Conservation (phyloP, 2,329 filamentous ascomycete genomes). For the Ustulina deusta region DNA sequence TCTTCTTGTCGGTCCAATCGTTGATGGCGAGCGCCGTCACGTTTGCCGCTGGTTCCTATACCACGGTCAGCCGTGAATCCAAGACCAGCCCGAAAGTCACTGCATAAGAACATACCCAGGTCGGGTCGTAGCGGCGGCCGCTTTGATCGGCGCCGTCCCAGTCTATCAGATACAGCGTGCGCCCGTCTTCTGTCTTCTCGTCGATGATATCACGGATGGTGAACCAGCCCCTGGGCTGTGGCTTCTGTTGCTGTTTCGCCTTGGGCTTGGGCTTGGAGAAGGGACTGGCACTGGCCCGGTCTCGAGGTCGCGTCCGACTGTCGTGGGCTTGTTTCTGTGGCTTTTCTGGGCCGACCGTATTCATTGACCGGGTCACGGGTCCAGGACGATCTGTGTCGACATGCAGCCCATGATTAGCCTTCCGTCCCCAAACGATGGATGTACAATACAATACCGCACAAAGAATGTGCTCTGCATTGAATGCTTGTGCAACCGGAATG, state of each 20-base stretch:
- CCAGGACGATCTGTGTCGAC: conserved; percentile 39
- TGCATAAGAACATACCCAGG: conserved; percentile 62
- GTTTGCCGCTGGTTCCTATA: conserved; percentile 47
- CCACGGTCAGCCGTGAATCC: conserved; percentile 26
- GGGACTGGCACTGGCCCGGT: conserved; percentile 14
- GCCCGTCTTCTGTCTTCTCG: conserved; percentile 51
- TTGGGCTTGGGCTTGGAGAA: conserved; percentile 18
- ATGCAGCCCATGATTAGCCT: conserved; percentile 43
- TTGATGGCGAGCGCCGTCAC: conserved; percentile 44
- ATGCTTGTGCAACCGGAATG: conserved; percentile 23
- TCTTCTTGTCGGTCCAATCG: conserved; percentile 45
- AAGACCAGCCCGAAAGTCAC: not conserved
- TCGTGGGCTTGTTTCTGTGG: conserved; percentile 26
- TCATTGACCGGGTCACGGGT: conserved; percentile 46
- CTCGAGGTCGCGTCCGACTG: conserved; percentile 21
- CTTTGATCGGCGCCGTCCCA: conserved; percentile 66
- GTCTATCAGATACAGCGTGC: conserved; percentile 63
- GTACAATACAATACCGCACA: not conserved
- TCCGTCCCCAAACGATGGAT: not conserved
- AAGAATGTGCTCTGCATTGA: not conserved
- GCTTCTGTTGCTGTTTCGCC: conserved; percentile 29
- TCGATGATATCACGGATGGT: conserved; percentile 54
- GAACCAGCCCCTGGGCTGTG: conserved; percentile 42
- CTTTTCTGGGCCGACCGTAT: conserved; percentile 30
- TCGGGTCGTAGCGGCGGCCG: conserved; percentile 60